Evolutionary conservation across 768 basidiomycete species (phyloP), one percentile per base, ranked within the genome.

Genomic region (Aureoboletus auriporus): DNA sequence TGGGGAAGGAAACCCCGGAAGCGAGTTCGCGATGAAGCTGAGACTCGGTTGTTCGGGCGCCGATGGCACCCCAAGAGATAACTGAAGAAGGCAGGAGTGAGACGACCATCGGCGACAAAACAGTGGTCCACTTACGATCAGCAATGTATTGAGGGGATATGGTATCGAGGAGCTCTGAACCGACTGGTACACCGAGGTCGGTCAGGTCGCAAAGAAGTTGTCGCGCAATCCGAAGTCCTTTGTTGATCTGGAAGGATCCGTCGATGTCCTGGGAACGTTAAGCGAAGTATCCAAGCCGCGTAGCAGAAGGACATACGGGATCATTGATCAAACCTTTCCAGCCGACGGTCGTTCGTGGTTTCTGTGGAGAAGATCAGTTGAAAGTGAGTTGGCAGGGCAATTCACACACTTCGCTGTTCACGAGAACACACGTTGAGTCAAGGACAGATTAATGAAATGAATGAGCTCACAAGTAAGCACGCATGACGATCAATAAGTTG

Each of bases 241-340:
- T 95, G 82, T 98, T 99, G 67, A 99, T 99, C 55, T 82, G 60
- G 84, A 91, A 97, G 46, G 90, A 86, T 46, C 90, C 91, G 62
- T 97, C 89, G 63, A 98, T 89, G 62, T 94, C 88, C 65, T 67
- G 12, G 3, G 12, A 34, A 20, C 4, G 14, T n/a, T 53, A 27
- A 56, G 46, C 9, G 6, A 26, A 27, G 35, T 0, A 2, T 11
- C n/a, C 3, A 28, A 28, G 10, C 6, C 1, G 4, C 5, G 9
- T 16, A 4, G n/a, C 1, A 39, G 1, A n/a, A 23, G 11, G 13
- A 47, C 65, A 27, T 49, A 67, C 65, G 2, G 94, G 94, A 70
- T 97, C 95, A 66, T 92, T 92, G 65, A 88, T 89, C 60, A 90
- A 76, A 34, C 95, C 96, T 72, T 99, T 97, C 90, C 90, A 97